Evolutionary conservation across 2,329 filamentous ascomycete genomes (phyloP), one percentile per base, ranked within the genome.

Genomic region (Hymenoscyphus fraxineus): DNA sequence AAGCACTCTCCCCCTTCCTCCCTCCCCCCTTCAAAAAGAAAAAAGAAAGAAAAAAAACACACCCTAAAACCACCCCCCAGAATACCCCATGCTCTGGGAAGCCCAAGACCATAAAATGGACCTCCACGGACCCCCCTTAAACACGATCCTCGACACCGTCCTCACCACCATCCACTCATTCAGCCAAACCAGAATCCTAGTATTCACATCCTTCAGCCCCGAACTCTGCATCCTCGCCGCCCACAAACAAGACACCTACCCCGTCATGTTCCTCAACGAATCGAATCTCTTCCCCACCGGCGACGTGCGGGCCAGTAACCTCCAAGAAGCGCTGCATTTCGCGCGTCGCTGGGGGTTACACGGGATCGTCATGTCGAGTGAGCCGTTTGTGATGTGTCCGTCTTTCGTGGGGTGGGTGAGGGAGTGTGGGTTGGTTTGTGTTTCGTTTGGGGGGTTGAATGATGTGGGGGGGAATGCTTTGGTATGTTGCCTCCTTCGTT

Each of bases 81-180:
- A 67, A 60, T 67, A 67, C 47, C 64, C 65, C 13, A 65, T 65
- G 63, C 65, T 65, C 35, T 63, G 27, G 35, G 65, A 67, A 61
- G 65, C 65, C 1, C 54, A 63, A 59, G 63, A 67, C 39, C 64
- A 59, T 61, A 62, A 64, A 61, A 67, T 65, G 55, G 65, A 65
- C 38, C 13, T 58, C 31, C 64, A 62, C 51, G 58, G 40, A 6
- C 40, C 65, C 4, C 59, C 65, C 22, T 10, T 62, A n/a, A 67
- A 67, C 59, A 31, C 7, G 1, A 65, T 65, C 55, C 40, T 62
- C 54, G 63, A 65, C 31, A 41, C 61, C 15, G 58, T 59, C n/a
- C 61, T 67, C 9, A 7, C 58, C 12, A 58, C 35, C 35, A 40
- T 64, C n/a, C 61, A 44, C 19, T 40, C 4, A 15, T 39, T 57